phyloP scores from a whole-genome alignment of 495 filamentous ascomycete species.

The Trichoderma asperelloides region DNA sequence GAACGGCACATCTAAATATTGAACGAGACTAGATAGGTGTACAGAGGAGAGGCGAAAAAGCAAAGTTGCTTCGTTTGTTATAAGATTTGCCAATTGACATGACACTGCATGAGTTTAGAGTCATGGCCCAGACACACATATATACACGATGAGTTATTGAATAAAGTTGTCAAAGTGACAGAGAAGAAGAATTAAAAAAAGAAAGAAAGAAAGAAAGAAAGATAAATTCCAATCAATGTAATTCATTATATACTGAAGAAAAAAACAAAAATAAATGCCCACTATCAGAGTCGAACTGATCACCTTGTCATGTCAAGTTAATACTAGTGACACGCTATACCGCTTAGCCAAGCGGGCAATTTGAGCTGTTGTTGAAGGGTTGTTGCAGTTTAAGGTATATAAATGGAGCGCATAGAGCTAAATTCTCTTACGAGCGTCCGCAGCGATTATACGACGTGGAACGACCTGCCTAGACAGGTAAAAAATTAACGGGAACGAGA shows the following conservation, averaged over 20 bases:
- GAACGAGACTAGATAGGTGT: no score
- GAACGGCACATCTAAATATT: no score
- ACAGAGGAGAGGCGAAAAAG: no score
- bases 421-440: no score
- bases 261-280: neutral
- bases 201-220: neutral
- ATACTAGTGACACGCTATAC: slow-evolving; percentile 7
- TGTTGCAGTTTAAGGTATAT: neutral
- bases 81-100: no score
- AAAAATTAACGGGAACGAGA: no score
- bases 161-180: no score
- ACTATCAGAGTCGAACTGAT: slow-evolving; percentile 9
- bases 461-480: no score
- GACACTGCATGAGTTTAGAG: no score
- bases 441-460: no score
- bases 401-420: neutral
- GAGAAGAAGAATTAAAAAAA: neutral
- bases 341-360: slow-evolving; percentile 7
- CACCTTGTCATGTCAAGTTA: slow-evolving; percentile 1
- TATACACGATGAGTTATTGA: no score
- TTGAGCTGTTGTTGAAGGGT: neutral
- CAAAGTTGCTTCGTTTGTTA: no score
- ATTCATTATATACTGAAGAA: neutral
- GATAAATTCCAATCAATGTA: neutral
- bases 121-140: neutral